Base-by-base conservation (phyloP, 371 early-diverging fungal genomes). In the Syncephalis fuscata region DNA sequence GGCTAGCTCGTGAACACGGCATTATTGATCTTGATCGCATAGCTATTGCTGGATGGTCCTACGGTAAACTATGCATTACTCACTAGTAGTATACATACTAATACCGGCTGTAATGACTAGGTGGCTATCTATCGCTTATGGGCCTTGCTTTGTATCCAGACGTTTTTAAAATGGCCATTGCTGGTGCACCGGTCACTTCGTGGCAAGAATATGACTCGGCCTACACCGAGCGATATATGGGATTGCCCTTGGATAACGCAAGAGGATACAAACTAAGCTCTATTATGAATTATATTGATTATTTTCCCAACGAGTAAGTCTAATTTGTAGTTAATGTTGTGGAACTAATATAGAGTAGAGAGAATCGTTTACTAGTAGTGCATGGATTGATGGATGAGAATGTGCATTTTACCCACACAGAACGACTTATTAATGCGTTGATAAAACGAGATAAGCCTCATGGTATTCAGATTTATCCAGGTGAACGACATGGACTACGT, bases 321-420 rank as follows among this genome's bases (percentile, higher is more conserved):
- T 1, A 43, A 24, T 27, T 4, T 43, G 2, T 21, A 19, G 10
- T 39, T 10, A 25, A 3, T 25, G n/a, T n/a, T n/a, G n/a, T n/a
- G n/a, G n/a, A n/a, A n/a, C n/a, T n/a, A n/a, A n/a, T n/a, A n/a
- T n/a, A n/a, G n/a, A 9, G 8, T 56, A 71, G 76, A 37, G 75
- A 72, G 19, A 71, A 78, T 52, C 68, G 85, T 0, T 54, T 87
- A 16, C 47, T 87, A 25, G 63, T 87, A 43, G 82, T 71, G 0
- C 88, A 87, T 55, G 88, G 88, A 0, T 57, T 76, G 39, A 75
- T 78, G 48, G 88, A 88, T 57, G 85, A 88, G 54, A 88, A 88
- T 58, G 88, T 88, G 1, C 85, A 85, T 57, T 76, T 78, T 46
- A 66, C 63, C 41, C 71, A 85, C 57, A 73, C 81, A 0, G 74